These are phyloP conservation scores for Metarhizium robertsii DNA, from an alignment of 2,329 filamentous ascomycete species.

Conservation along the genomic window DNA sequence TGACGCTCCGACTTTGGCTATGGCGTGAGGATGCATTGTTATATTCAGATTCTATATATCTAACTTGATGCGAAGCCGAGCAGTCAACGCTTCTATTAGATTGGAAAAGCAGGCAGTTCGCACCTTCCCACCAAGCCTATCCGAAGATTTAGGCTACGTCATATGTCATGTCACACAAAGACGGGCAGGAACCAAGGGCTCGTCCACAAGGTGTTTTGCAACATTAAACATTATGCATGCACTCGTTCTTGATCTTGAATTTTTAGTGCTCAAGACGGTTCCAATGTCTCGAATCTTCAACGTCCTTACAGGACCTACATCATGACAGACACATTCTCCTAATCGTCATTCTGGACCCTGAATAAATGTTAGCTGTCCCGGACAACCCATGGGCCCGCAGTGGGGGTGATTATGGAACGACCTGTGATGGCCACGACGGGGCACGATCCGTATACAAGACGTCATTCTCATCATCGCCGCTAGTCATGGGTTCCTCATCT, in stretches of 20 bases:
- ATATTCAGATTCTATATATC: too few relatives aligned
- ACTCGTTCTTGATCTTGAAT: too few relatives aligned
- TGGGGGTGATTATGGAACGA: neutral
- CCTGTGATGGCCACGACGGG: neutral
- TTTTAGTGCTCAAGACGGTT: too few relatives aligned
- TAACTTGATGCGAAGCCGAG: neutral
- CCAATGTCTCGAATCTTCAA: too few relatives aligned
- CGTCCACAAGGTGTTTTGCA: too few relatives aligned
- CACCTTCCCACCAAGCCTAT: neutral
- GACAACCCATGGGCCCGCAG: neutral
- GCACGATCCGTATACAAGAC: neutral
- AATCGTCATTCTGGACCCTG: neutral
- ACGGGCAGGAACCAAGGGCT: neutral
- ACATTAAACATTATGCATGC: too few relatives aligned
- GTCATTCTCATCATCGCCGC: constrained; percentile 3
- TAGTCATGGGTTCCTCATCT: neutral
- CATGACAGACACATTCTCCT: neutral
- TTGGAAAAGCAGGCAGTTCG: neutral
- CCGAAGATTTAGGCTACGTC: neutral
- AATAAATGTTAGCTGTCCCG: neutral
- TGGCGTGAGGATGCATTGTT: too few relatives aligned
- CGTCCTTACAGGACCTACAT: too few relatives aligned
- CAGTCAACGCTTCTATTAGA: neutral
- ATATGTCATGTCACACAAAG: neutral
- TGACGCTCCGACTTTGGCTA: neutral